Evolutionary conservation across 2,329 filamentous ascomycete species (phyloP).

Genomic region (Arthrinium phaeospermum): DNA sequence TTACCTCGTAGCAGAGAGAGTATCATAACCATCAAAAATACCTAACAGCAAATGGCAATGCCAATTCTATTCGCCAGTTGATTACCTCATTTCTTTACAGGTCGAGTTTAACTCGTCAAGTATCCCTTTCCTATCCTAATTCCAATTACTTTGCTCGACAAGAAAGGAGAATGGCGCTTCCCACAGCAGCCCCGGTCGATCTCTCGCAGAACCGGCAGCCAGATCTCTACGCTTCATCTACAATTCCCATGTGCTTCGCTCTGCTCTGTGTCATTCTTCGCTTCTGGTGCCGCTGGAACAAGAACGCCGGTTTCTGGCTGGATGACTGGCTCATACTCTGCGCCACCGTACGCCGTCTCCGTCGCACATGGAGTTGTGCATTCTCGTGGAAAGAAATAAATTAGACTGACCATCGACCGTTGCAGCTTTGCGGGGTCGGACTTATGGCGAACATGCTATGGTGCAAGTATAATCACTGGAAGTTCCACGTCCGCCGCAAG

Average conservation of each 20-base stretch:
- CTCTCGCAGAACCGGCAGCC: constrained; percentile 21
- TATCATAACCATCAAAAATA: too few relatives aligned
- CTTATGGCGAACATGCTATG: neutral
- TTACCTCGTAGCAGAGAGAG: neutral
- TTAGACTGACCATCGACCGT: neutral
- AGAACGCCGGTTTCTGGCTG: constrained; percentile 21
- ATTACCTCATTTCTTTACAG: neutral
- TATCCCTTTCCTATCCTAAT: too few relatives aligned
- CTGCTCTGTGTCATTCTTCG: constrained; percentile 21
- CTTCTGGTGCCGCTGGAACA: constrained; percentile 24
- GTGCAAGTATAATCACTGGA: neutral
- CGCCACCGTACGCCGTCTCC: neutral
- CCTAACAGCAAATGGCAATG: neutral
- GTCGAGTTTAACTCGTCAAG: too few relatives aligned
- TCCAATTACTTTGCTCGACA: too few relatives aligned
- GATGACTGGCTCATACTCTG: constrained; percentile 25
- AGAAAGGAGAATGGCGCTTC: neutral
- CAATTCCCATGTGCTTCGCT: constrained; percentile 17
- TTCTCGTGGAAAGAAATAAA: neutral
- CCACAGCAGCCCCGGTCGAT: neutral
- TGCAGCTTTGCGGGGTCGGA: neutral
- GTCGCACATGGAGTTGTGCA: neutral
- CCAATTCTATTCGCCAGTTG: neutral
- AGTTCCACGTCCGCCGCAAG: neutral
- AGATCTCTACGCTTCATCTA: constrained; percentile 24